Percentiles rank a stretch among this genome's conserved stretches.
Conservation (phyloP, 768 basidiomycete genomes). For the Rhodotorula paludigena region DNA sequence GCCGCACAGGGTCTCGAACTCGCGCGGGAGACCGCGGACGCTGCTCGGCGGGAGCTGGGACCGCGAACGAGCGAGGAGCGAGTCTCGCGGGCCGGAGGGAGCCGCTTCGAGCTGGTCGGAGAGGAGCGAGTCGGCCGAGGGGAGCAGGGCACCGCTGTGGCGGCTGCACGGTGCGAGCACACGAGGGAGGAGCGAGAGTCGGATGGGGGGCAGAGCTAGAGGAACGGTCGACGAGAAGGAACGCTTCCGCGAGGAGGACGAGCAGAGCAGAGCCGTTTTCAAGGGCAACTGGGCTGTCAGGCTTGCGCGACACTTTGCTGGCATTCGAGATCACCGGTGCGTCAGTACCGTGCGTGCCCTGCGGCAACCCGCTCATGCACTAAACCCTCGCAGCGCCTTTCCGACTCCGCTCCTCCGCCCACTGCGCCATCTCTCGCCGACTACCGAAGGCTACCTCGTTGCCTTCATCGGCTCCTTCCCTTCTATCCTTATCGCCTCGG, state of each 20-base stretch:
- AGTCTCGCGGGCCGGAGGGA: neutral
- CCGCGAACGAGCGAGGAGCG: neutral
- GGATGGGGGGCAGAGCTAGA: neutral
- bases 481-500: conserved; percentile 28
- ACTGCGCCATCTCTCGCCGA: neutral
- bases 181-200: neutral
- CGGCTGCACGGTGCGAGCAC: neutral
- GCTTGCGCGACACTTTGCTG: conserved; percentile 21
- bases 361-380: neutral
- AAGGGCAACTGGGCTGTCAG: neutral
- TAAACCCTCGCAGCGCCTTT: neutral
- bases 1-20: neutral
- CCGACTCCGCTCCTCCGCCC: conserved; percentile 5
- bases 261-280: neutral
- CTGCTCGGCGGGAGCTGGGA: neutral
- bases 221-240: neutral
- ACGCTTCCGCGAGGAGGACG: neutral
- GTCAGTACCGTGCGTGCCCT: neutral
- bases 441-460: conserved; percentile 18
- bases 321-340: conserved; percentile 10
- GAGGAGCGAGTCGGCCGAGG: conserved; percentile 1
- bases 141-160: conserved; percentile 22
- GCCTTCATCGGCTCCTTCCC: conserved; percentile 26
- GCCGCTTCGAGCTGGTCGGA: neutral
- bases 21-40: neutral